Evolutionary conservation across 495 filamentous ascomycete species (phyloP), one percentile per base, ranked within the genome.

Genomic region (Melanomma pulvis-pyrius): DNA sequence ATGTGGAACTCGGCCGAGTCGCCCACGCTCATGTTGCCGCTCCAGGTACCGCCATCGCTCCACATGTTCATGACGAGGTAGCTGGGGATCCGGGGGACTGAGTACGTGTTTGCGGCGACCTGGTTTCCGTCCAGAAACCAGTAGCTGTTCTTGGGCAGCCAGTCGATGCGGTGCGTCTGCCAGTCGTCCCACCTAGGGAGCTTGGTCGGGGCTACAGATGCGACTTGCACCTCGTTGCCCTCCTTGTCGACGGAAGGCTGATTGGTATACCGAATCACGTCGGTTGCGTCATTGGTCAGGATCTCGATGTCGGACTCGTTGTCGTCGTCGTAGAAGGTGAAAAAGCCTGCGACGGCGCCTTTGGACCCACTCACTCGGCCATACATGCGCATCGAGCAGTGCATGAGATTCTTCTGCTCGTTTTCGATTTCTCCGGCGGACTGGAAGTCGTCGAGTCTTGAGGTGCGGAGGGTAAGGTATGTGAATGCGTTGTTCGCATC

Each of bases 41-140:
- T 83, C 90, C 90, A 93, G 2, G 76, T 68, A 0, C 89, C 87
- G 0, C 90, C 90, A 70, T 92, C 85, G 72, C 87, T 88, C 90
- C 90, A 93, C 34, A 90, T 82, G 63, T 92, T 92, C 41, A 92
- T 71, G 4, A 88, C 83, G 22, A 93, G 63, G 55, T 83, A 79
- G 61, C 83, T 85, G 25, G 84, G 79, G 36, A 84, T 79, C 39
- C 79, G 78, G 0, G 89, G 89, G 8, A 86, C 83, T 21, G 86
- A 82, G 71, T 88, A 90, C 9, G 79, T 79, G 53, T 87, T 89
- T 39, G 79, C 80, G 2, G 84, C 81, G 12, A 85, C 81, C 34
- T 83, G 73, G 29, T 78, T 59, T 7, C 80, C 82, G 72, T 92
- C 80, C 34, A 90, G 82, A 61, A 81, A 92, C 90, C 89, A 92